Evolutionary conservation across 2,329 filamentous ascomycete genomes (phyloP).

Genomic region (Fusarium mundagurra): DNA sequence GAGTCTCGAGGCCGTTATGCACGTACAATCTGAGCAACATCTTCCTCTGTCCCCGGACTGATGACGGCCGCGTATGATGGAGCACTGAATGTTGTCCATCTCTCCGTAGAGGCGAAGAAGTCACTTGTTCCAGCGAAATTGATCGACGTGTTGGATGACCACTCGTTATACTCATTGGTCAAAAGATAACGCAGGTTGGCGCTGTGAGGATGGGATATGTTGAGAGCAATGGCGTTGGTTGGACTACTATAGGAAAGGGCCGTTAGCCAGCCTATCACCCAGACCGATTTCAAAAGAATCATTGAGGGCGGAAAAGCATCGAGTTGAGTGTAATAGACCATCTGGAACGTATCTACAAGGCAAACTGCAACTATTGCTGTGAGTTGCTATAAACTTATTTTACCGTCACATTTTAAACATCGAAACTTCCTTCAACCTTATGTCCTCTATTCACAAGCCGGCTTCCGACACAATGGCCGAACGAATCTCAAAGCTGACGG

Average conservation of each 20-base stretch:
- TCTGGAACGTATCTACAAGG: background rate
- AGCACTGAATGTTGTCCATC: background rate
- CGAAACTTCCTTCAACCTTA: rapidly evolving
- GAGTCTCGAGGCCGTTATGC: too few species aligned
- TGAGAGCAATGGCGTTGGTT: background rate
- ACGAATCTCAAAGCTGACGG: background rate
- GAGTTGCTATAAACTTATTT: background rate
- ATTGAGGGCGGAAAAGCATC: rapidly evolving
- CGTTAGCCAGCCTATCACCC: rapidly evolving
- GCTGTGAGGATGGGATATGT: background rate
- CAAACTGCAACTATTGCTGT: rapidly evolving
- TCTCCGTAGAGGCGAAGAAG: background rate
- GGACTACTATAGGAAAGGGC: background rate
- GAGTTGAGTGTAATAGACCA: rapidly evolving
- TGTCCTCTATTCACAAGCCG: background rate
- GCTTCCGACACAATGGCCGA: background rate
- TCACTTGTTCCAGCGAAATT: background rate
- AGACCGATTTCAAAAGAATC: background rate
- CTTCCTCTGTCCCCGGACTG: background rate
- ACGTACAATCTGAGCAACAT: rapidly evolving
- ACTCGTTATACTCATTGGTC: background rate
- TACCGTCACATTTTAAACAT: rapidly evolving
- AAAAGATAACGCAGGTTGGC: background rate
- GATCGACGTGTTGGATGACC: background rate
- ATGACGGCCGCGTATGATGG: background rate